Base-by-base conservation (phyloP, 805 yeast genomes). In the Metschnikowia borealis region DNA sequence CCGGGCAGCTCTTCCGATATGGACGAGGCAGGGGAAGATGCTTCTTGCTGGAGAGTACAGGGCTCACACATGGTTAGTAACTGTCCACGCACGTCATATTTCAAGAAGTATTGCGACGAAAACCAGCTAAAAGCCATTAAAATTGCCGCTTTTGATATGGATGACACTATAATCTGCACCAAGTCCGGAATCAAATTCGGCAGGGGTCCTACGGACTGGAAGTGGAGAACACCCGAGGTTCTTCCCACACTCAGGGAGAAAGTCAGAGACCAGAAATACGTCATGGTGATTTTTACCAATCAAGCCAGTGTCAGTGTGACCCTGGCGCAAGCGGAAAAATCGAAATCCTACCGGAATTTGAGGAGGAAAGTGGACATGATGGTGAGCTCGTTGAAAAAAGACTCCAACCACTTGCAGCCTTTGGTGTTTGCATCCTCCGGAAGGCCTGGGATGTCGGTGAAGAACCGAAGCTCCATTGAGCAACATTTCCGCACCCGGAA, bases 131-230 rank as follows among this genome's bases (percentile, higher is more conserved):
- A 10, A 29, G 35, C 53, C 3, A 51, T 70, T 2, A 74, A 73
- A 38, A 59, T 86, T 1, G 89, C 89, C 2, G 86, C 87, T 0
- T 92, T 91, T 66, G 98, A 92, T 65, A 71, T 92, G 46, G 99
- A 92, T 69, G 85, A 81, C 7, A 92, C 98, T 0, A 57, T 92
- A 6, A 80, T 89, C 0, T 62, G 63, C 14, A 83, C 96, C 0
- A 84, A 80, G 61, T 77, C 87, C 0, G 89, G 88, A 0, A 43
- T 61, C 15, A 77, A 71, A 43, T 89, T 84, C 61, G 75, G 89
- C 0, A 66, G 75, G 21, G 69, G 79, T 6, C 77, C 86, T 1
- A 53, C 65, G 3, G 98, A 92, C 65, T 92, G 98, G 98, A 70
- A 73, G 59, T 75, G 84, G 67, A 74, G 70, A 51, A 66, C 63